Percentiles rank a stretch among this genome's conserved stretches.
Evolutionary conservation across 176 grass and related monocot genomes (phyloP).

Genomic region (Rhynchospora breviuscula): DNA sequence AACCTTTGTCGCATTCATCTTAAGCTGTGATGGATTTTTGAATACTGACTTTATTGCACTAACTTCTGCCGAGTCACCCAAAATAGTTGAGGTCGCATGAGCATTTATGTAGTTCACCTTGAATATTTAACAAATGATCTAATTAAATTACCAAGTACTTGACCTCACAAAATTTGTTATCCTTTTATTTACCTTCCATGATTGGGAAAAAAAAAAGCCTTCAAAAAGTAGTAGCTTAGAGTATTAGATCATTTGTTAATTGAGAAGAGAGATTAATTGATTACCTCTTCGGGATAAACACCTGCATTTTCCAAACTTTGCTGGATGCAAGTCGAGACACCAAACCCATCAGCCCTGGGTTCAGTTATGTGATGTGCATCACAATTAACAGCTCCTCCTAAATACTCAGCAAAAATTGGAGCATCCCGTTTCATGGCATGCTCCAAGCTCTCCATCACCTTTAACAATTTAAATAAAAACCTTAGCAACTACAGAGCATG

Average conservation of each 20-base stretch:
- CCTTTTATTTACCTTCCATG: too few relatives aligned
- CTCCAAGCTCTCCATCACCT: slow-evolving; percentile 98
- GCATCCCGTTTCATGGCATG: slow-evolving; percentile 94
- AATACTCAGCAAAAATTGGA: slow-evolving; percentile 77
- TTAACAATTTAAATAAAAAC: neutral
- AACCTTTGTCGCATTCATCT: slow-evolving; percentile 97
- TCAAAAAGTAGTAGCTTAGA: too few relatives aligned
- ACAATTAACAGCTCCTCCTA: slow-evolving; percentile 94
- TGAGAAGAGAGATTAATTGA: neutral
- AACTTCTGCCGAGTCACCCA: slow-evolving; percentile 84
- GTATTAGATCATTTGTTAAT: too few relatives aligned
- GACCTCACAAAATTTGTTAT: too few relatives aligned
- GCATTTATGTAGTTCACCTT: slow-evolving; percentile 97
- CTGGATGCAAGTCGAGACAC: slow-evolving; percentile 77
- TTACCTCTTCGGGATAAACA: slow-evolving; percentile 80
- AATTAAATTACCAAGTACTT: too few relatives aligned
- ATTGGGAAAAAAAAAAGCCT: too few relatives aligned
- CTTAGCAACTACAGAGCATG: neutral
- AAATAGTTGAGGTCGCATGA: slow-evolving; percentile 88
- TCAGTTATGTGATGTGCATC: slow-evolving; percentile 99
- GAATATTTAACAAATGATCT: too few relatives aligned
- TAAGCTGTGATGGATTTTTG: slow-evolving; percentile 63
- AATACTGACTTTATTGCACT: slow-evolving; percentile 92
- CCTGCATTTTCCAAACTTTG: slow-evolving; percentile 76
- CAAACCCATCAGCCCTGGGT: slow-evolving; percentile 79